Evolutionary conservation across 768 basidiomycete species (phyloP).

Genomic region (Rhodocollybia butyracea): DNA sequence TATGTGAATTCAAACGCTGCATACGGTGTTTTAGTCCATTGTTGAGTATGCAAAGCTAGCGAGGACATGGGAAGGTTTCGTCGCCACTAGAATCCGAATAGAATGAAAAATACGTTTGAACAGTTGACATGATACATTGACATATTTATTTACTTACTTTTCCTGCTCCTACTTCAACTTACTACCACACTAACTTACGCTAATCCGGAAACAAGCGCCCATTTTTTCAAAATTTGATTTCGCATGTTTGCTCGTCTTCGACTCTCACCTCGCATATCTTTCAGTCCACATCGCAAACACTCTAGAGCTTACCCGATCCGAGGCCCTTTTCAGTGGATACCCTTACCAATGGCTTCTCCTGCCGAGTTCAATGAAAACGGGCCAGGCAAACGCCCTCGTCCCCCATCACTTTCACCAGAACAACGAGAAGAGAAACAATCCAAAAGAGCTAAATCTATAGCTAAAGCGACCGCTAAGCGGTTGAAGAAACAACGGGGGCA

Average conservation of each 20-base stretch:
- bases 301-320: neutral
- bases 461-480: neutral
- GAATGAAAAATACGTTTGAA: too few relatives aligned
- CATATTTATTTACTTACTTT: too few relatives aligned
- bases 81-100: too few relatives aligned
- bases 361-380: neutral
- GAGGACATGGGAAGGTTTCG: too few relatives aligned
- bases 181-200: too few relatives aligned
- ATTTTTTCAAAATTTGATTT: neutral
- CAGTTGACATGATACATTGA: too few relatives aligned
- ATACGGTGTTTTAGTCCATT: too few relatives aligned
- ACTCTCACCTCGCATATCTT: neutral
- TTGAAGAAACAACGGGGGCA: conserved; percentile 4
- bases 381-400: conserved; percentile 5
- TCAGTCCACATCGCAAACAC: conserved; percentile 1
- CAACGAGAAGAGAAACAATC: neutral
- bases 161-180: too few relatives aligned
- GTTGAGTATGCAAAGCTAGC: too few relatives aligned
- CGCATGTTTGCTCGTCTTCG: neutral
- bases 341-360: neutral
- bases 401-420: neutral
- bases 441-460: neutral
- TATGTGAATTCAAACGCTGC: too few relatives aligned
- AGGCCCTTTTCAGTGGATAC: conserved; percentile 8
- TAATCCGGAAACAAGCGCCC: too few relatives aligned